Percentiles rank a stretch among this genome's conserved stretches.
Conservation (phyloP, 768 basidiomycete genomes). For the Sarcodon aspratus region DNA sequence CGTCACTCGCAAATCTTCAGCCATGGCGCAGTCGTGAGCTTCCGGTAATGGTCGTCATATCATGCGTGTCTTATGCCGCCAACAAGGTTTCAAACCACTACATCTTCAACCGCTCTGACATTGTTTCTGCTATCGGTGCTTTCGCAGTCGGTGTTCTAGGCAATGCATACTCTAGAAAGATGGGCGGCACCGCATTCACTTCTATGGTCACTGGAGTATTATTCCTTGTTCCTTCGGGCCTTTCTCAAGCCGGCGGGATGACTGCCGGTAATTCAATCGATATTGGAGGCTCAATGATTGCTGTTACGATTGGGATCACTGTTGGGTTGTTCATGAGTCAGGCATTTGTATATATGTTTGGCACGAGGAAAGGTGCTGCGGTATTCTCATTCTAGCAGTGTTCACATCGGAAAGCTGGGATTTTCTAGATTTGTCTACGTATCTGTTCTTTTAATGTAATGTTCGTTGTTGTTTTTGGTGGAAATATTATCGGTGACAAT, state of each 20-base stretch:
- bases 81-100: conserved; percentile 76
- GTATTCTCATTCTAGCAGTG: no score
- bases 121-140: conserved; percentile 75
- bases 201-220: conserved; percentile 86
- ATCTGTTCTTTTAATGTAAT: no score
- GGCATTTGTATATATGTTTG: conserved; percentile 76
- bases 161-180: conserved; percentile 67
- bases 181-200: conserved; percentile 79
- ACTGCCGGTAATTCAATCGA: conserved; percentile 74
- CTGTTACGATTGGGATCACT: conserved; percentile 83
- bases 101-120: conserved; percentile 71
- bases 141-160: conserved; percentile 69
- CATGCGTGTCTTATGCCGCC: conserved; percentile 63
- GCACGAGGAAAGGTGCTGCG: not conserved
- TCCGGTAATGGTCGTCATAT: conserved; percentile 74
- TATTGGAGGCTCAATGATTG: conserved; percentile 77
- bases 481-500: no score
- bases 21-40: conserved; percentile 60
- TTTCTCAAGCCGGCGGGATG: conserved; percentile 80
- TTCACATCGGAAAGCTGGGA: no score
- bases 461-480: no score
- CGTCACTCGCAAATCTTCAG: conserved; percentile 66
- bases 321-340: conserved; percentile 82
- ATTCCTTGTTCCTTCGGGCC: conserved; percentile 75
- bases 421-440: no score